Percentiles rank a stretch among this genome's conserved stretches.
Evolutionary conservation across 202 grass and related monocot species (phyloP).

Genomic region (Hordeum pubiflorum): DNA sequence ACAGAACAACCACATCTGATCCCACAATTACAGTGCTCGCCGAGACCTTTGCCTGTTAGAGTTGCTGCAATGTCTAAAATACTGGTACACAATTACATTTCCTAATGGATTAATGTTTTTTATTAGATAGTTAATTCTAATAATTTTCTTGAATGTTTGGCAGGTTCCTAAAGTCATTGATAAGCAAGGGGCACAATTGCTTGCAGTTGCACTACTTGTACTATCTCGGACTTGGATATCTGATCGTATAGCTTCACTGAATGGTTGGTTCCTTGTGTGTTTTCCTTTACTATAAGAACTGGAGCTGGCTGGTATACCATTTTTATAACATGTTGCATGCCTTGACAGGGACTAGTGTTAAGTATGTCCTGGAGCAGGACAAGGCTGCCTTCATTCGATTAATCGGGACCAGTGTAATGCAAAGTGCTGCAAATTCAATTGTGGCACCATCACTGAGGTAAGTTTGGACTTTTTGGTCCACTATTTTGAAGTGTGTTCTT

Average conservation of each 20-base stretch:
- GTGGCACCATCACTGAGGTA: slow-evolving; percentile 91
- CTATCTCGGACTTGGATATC: slow-evolving; percentile 96
- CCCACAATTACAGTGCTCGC: slow-evolving; percentile 50
- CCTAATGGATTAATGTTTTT: background rate
- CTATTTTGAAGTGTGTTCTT: background rate
- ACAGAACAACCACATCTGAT: slow-evolving; percentile 28
- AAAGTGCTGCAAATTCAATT: slow-evolving; percentile 93
- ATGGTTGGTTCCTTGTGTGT: slow-evolving; percentile 43
- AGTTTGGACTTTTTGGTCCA: background rate
- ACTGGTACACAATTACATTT: slow-evolving; percentile 44
- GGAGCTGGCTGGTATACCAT: background rate
- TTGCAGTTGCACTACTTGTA: slow-evolving; percentile 82
- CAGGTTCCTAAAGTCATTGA: slow-evolving; percentile 88
- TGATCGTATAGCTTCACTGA: slow-evolving; percentile 92
- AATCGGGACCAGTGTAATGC: slow-evolving; percentile 84
- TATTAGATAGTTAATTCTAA: background rate
- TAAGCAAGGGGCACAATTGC: slow-evolving; percentile 81
- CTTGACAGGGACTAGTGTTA: slow-evolving; percentile 81
- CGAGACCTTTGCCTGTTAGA: slow-evolving; percentile 62
- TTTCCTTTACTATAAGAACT: background rate
- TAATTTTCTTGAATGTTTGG: slow-evolving; percentile 15
- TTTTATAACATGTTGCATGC: slow-evolving; percentile 3
- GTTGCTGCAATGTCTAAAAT: slow-evolving; percentile 86
- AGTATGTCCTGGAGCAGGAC: slow-evolving; percentile 96
- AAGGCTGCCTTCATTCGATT: slow-evolving; percentile 81